These are phyloP conservation scores for Pezicula neosporulosa DNA, from an alignment of 2,329 filamentous ascomycete genomes.

Conservation along the genomic window DNA sequence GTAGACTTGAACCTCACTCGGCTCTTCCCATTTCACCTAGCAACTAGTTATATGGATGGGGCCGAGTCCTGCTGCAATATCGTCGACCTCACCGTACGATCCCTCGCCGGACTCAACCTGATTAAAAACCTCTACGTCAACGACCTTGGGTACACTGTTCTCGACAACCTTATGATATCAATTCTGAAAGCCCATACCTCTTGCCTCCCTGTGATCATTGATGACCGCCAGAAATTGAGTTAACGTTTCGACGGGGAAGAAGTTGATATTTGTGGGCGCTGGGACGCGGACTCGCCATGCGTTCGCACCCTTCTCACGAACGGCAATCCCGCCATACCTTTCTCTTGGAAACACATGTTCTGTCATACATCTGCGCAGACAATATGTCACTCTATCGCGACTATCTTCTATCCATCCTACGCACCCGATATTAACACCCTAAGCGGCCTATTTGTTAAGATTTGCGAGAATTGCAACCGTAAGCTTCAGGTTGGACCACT, in stretches of 20 bases:
- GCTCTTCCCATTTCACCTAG: conserved; percentile 33
- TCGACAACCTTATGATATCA: conserved; percentile 34
- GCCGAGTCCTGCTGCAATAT: conserved; percentile 30
- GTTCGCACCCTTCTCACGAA: conserved; percentile 26
- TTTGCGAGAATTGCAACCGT: conserved; percentile 24
- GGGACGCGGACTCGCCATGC: conserved; percentile 36
- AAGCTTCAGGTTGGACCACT: conserved; percentile 30
- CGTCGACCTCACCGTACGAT: conserved; percentile 2
- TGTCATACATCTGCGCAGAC: conserved; percentile 38
- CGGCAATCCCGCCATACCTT: conserved; percentile 27
- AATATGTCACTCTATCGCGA: conserved; percentile 31
- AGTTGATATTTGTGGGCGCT: conserved; percentile 39
- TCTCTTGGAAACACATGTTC: conserved; percentile 40
- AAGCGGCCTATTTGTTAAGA: conserved; percentile 14
- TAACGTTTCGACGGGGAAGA: conserved; percentile 34
- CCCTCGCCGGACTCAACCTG: background rate
- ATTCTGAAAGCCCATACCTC: conserved; percentile 34
- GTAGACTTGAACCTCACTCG: background rate
- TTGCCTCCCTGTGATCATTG: conserved; percentile 22
- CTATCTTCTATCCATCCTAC: conserved; percentile 17
- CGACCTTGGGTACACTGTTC: conserved; percentile 32
- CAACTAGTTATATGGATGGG: conserved; percentile 33
- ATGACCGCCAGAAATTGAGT: conserved; percentile 21
- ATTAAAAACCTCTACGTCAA: conserved; percentile 17
- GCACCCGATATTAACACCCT: conserved; percentile 9